These are phyloP conservation scores for Omphalotus guepiniiformis DNA, from an alignment of 768 basidiomycete species.

Conservation along the genomic window DNA sequence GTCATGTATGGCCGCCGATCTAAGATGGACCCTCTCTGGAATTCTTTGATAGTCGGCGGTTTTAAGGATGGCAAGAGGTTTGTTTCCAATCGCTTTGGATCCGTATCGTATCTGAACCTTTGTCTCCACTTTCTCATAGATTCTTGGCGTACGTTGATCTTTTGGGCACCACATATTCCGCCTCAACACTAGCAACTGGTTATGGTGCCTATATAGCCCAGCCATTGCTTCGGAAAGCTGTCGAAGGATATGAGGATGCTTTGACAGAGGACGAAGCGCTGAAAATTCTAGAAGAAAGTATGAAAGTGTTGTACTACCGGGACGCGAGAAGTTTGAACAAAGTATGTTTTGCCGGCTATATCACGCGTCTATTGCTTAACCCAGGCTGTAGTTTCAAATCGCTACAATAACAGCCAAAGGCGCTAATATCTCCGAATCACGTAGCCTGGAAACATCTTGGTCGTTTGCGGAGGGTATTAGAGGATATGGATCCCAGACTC, in stretches of 20 bases:
- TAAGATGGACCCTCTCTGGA: constrained; percentile 95
- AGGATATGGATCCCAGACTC: constrained; percentile 89
- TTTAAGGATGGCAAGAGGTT: constrained; percentile 81
- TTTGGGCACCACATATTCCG: constrained; percentile 92
- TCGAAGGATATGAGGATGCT: constrained; percentile 71
- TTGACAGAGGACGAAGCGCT: constrained; percentile 79
- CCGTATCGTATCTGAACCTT: not conserved
- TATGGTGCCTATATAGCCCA: constrained; percentile 93
- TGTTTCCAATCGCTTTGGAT: constrained; percentile 14
- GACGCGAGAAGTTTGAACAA: constrained; percentile 96
- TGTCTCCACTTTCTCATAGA: constrained; percentile 34
- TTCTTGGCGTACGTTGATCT: constrained; percentile 95
- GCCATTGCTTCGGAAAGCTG: constrained; percentile 85
- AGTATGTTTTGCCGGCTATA: constrained; percentile 39
- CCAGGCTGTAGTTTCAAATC: constrained; percentile 79
- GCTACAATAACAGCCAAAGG: constrained; percentile 81
- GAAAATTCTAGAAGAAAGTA: constrained; percentile 74
- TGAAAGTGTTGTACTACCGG: constrained; percentile 94
- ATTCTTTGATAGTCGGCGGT: constrained; percentile 89
- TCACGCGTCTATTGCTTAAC: not conserved
- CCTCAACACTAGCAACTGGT: constrained; percentile 92
- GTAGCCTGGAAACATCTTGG: constrained; percentile 78
- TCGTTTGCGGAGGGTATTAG: constrained; percentile 88
- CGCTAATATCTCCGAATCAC: constrained; percentile 73
- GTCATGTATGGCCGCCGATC: constrained; percentile 87